Evolutionary conservation across 2,329 filamentous ascomycete genomes (phyloP).

Genomic region (Fusarium sp.): DNA sequence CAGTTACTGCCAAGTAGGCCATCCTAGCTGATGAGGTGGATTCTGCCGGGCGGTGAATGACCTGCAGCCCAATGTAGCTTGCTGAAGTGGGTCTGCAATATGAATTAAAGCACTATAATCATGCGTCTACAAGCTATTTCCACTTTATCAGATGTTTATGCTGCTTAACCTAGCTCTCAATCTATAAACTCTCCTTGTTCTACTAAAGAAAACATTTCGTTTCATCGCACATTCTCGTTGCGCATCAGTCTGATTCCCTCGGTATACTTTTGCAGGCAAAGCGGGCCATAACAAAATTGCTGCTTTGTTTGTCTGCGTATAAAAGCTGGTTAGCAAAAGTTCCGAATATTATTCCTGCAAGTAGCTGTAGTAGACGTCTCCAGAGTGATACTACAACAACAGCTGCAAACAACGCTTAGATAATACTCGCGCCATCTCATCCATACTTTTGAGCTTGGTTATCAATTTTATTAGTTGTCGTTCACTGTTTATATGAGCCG

Average conservation of each 20-base stretch:
- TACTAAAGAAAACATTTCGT: constrained; percentile 40
- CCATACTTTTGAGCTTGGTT: constrained; percentile 8
- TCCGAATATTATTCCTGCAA: constrained; percentile 43
- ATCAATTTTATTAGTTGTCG: constrained; percentile 1
- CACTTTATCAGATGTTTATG: constrained; percentile 41
- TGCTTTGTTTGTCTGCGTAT: constrained; percentile 22
- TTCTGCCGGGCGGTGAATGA: constrained; percentile 55
- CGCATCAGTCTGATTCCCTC: constrained; percentile 35
- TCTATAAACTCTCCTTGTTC: constrained; percentile 43
- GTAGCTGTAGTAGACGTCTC: constrained; percentile 49
- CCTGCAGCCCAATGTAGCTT: constrained; percentile 13
- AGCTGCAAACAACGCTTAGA: constrained; percentile 38
- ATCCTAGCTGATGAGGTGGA: constrained; percentile 47
- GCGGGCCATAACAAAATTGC: constrained; percentile 11
- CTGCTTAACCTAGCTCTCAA: constrained; percentile 40
- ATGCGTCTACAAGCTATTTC: constrained; percentile 46
- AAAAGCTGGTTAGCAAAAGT: constrained; percentile 32
- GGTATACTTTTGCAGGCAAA: constrained; percentile 29
- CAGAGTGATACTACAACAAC: constrained; percentile 47
- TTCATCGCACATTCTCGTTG: constrained; percentile 35
- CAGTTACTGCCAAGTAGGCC: constrained; percentile 44
- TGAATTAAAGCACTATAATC: constrained; percentile 39
- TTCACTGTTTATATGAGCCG: constrained; percentile 2
- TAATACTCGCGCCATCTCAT: constrained; percentile 31
- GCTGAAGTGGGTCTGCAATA: constrained; percentile 22